phyloP scores from a whole-genome alignment of 1,284 basidiomycete species.

The Leccinum fallax region DNA sequence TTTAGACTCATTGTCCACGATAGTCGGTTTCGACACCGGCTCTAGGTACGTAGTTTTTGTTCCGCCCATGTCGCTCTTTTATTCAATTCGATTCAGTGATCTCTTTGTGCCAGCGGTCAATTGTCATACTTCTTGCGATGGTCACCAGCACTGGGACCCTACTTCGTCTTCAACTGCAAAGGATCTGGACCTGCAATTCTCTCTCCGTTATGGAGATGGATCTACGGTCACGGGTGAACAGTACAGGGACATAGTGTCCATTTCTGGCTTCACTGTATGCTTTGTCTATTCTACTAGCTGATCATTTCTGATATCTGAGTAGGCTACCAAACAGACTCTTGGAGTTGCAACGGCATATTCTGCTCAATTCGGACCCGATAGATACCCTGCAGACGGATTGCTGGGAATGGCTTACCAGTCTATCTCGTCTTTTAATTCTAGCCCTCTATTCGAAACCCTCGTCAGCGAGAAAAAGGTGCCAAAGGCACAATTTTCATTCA shows the following conservation, averaged over 20 bases:
- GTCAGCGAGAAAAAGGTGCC: conserved; percentile 22
- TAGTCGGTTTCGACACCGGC: conserved; percentile 42
- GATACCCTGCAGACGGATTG: conserved; percentile 35
- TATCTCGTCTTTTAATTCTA: conserved; percentile 21
- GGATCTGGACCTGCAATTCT: conserved; percentile 41
- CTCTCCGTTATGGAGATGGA: conserved; percentile 56
- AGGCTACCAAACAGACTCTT: conserved; percentile 33
- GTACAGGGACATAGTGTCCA: conserved; percentile 51
- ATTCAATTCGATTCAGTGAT: conserved; percentile 13
- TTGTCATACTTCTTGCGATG: conserved; percentile 33
- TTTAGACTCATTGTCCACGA: background rate
- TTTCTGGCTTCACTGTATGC: conserved; percentile 22
- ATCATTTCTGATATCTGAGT: background rate
- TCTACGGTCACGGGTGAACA: conserved; percentile 51
- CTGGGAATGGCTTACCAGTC: conserved; percentile 36
- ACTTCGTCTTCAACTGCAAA: conserved; percentile 39
- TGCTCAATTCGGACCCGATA: conserved; percentile 11
- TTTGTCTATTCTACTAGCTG: background rate
- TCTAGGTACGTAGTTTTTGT: conserved; percentile 20
- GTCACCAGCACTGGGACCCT: conserved; percentile 38
- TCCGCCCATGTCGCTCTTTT: background rate
- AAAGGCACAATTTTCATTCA: conserved; percentile 40
- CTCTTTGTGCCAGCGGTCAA: conserved; percentile 16
- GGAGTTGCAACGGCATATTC: conserved; percentile 34
- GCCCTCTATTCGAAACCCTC: conserved; percentile 29